phyloP scores from a whole-genome alignment of 495 filamentous ascomycete species.

The Rhizodiscina lignyota region DNA sequence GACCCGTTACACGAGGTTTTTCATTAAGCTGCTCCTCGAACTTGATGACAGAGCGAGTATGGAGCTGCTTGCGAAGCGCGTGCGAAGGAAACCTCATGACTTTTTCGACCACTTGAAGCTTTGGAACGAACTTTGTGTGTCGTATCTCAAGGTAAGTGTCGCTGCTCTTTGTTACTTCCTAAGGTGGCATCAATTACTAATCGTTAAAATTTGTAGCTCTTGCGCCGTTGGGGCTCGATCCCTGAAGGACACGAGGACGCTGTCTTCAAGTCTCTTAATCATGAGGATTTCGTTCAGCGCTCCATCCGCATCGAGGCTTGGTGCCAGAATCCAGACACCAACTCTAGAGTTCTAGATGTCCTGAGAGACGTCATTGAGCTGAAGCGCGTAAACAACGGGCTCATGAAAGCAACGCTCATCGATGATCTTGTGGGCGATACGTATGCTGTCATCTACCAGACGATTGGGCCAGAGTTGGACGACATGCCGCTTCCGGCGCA shows the following conservation, averaged over 20 bases:
- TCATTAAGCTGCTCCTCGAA: conserved; percentile 54
- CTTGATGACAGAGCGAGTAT: conserved; percentile 64
- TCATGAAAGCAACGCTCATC: conserved; percentile 69
- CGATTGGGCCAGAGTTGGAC: conserved; percentile 8
- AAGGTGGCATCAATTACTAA: neutral
- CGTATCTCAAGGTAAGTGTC: conserved; percentile 44
- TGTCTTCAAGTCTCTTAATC: conserved; percentile 59
- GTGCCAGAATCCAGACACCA: conserved; percentile 24
- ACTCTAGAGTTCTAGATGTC: conserved; percentile 42
- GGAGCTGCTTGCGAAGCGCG: conserved; percentile 62
- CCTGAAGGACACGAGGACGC: conserved; percentile 53
- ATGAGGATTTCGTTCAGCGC: conserved; percentile 60
- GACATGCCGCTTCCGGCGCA: neutral
- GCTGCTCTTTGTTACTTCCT: neutral
- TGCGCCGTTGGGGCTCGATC: conserved; percentile 53
- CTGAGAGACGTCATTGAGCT: conserved; percentile 74
- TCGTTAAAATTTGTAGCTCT: conserved; percentile 26
- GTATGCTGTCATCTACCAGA: conserved; percentile 60
- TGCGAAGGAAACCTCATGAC: conserved; percentile 67
- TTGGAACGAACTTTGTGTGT: conserved; percentile 65
- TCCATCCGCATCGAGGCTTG: conserved; percentile 37
- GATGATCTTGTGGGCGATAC: conserved; percentile 83
- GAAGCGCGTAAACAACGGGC: conserved; percentile 72
- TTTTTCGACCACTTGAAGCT: conserved; percentile 72
- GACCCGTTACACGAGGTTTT: conserved; percentile 70